phyloP scores from a whole-genome alignment of 148 eudicot species.

The Oxyria digyna region DNA sequence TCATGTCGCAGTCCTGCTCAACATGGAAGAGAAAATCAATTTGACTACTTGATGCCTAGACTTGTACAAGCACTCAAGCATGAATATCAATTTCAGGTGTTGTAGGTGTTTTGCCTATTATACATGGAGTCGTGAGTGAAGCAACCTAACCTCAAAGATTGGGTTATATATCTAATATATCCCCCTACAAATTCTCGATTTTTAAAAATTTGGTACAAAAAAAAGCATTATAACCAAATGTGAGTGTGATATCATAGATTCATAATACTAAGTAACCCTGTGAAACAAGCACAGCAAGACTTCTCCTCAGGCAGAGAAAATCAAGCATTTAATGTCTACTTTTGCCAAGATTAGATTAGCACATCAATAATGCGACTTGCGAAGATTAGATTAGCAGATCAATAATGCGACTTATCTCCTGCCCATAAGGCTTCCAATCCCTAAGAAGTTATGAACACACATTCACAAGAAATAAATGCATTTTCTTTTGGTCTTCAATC shows the following conservation, averaged over 20 bases:
- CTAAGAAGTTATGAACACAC: background rate
- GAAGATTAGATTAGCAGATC: background rate
- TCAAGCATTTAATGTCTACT: background rate
- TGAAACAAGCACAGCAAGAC: background rate
- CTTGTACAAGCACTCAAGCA: background rate
- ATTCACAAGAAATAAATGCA: background rate
- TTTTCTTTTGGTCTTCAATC: background rate
- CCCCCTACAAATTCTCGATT: background rate
- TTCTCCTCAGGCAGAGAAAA: background rate
- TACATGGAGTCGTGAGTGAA: background rate
- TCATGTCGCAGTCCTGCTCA: conserved; percentile 73
- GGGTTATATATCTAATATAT: background rate
- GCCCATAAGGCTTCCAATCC: background rate
- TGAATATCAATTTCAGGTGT: background rate
- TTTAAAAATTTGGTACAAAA: background rate
- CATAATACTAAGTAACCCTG: background rate
- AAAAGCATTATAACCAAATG: background rate
- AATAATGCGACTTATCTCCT: background rate
- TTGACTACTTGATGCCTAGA: background rate
- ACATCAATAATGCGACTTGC: background rate
- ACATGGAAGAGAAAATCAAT: background rate
- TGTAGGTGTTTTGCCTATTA: background rate
- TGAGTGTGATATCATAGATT: background rate
- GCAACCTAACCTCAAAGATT: background rate
- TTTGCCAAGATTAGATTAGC: background rate